These are phyloP conservation scores for Zelonia costaricensis DNA, from an alignment of 208 protist species.

Conservation along the genomic window DNA sequence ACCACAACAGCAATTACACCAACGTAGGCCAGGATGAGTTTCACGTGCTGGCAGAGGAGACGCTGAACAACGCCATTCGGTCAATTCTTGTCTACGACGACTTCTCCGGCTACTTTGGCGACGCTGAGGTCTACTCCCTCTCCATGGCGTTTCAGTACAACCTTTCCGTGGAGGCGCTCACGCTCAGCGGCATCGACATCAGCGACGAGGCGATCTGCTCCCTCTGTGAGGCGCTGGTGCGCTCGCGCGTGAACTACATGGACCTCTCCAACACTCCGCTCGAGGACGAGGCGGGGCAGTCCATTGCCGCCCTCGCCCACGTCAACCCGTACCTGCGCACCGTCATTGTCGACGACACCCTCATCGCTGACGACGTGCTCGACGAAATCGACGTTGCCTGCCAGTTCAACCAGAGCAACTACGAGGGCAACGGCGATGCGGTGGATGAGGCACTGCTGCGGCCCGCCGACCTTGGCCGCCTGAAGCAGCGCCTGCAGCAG, in stretches of 20 bases:
- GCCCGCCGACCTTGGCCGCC: conserved; percentile 42
- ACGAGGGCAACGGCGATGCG: conserved; percentile 56
- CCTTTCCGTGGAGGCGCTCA: conserved; percentile 81
- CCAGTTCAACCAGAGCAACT: conserved; percentile 91
- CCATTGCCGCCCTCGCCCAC: conserved; percentile 80
- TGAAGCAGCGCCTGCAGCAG: conserved; percentile 75
- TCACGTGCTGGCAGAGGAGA: conserved; percentile 66
- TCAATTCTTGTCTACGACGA: conserved; percentile 83
- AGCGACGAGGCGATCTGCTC: conserved; percentile 79
- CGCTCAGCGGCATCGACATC: conserved; percentile 80
- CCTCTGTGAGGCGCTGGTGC: conserved; percentile 77
- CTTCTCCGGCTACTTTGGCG: conserved; percentile 66
- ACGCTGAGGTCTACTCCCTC: conserved; percentile 78
- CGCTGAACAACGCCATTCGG: conserved; percentile 86
- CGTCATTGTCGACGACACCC: conserved; percentile 83
- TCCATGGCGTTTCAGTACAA: conserved; percentile 87
- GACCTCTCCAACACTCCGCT: conserved; percentile 85
- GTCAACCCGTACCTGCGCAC: conserved; percentile 86
- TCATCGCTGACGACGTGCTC: conserved; percentile 82
- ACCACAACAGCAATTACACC: conserved; percentile 84
- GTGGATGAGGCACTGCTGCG: conserved; percentile 56
- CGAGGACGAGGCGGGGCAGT: conserved; percentile 80
- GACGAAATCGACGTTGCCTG: conserved; percentile 92
- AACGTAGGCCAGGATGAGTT: conserved; percentile 72
- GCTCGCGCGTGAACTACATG: conserved; percentile 80